Base-by-base conservation (phyloP, 2,329 filamentous ascomycete species). In the Pyrenophora teres region DNA sequence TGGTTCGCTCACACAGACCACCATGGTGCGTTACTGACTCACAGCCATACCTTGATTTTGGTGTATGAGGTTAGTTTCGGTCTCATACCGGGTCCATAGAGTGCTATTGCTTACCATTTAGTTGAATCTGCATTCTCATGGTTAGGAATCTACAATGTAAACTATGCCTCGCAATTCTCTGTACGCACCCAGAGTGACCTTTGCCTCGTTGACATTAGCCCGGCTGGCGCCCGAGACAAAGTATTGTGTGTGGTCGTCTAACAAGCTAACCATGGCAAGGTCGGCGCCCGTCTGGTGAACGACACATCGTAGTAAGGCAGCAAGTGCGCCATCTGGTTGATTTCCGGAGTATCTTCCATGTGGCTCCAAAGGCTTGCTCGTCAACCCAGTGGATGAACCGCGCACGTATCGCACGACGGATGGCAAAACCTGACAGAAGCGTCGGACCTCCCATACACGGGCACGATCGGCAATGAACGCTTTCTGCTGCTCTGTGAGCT, bases 191-290 rank as follows among this genome's bases (percentile, higher is more conserved):
- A 52, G 23, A n/a, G 49, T 52, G 33, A 43, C 39, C 27, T 48
- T 52, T 18, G 30, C 19, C 9, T 52, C 49, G 18, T 48, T 31
- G 27, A 41, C 23, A 15, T 48, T 48, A 13, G 38, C 33, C 19
- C 39, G 49, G 15, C 49, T 52, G 27, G 49, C 49, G 19, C 49
- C 49, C 30, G 49, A 52, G 19, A 52, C 30, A 25, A 52, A 52
- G 30, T 52, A 52, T 40, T 52, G 49, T 3, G 49, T 52, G 35
- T 52, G 38, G 27, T 52, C 49, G 19, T 52, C 49, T 31, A 52
- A 27, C 27, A 52, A 38, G 27, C 49, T 52, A 37, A 52, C 21
- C 49, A 52, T 52, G 9, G 49, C 49, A 13, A 52, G 18, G 36
- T 52, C 49, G 5, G 44, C 44, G 19, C 39, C 44, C 27, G 44